phyloP scores from a whole-genome alignment of 1,284 basidiomycete species.

The Lentinus polychrous region DNA sequence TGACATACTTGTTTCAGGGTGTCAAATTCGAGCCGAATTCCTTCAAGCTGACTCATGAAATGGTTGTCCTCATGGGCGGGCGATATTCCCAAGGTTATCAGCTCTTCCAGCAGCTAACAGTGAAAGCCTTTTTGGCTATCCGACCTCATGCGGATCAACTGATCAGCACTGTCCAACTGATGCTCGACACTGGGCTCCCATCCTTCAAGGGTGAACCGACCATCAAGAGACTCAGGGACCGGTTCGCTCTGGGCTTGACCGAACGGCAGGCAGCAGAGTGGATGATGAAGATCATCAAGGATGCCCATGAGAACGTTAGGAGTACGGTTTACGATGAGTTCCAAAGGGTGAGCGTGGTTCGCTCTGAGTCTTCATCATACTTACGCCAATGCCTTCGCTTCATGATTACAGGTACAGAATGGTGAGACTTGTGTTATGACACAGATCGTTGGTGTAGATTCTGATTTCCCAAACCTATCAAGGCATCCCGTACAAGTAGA shows the following conservation, averaged over 20 bases:
- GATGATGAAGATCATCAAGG: constrained; percentile 84
- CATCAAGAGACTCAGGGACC: constrained; percentile 79
- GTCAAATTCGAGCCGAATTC: constrained; percentile 97
- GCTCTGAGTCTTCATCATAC: constrained; percentile 1
- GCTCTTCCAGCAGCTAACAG: constrained; percentile 88
- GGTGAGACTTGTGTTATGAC: too few relatives aligned
- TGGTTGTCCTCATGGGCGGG: constrained; percentile 97
- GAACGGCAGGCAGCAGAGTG: constrained; percentile 91
- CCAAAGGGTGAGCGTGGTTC: constrained; percentile 54
- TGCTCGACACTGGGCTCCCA: constrained; percentile 93
- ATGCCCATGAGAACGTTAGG: constrained; percentile 92
- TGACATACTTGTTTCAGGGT: constrained; percentile 42
- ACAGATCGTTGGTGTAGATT: not conserved
- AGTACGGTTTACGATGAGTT: constrained; percentile 93
- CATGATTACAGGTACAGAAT: constrained; percentile 45
- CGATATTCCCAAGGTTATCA: constrained; percentile 88
- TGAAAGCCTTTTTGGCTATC: constrained; percentile 95
- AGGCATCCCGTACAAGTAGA: constrained; percentile 50
- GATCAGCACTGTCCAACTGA: constrained; percentile 82
- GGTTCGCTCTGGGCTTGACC: constrained; percentile 79
- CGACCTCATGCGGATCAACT: constrained; percentile 89
- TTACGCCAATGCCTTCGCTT: not conserved
- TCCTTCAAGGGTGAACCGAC: constrained; percentile 96
- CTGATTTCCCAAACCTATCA: constrained; percentile 4
- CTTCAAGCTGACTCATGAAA: constrained; percentile 98